phyloP scores from a whole-genome alignment of 1,139 yeast species.

The Pneumocystis wakefieldiae region DNA sequence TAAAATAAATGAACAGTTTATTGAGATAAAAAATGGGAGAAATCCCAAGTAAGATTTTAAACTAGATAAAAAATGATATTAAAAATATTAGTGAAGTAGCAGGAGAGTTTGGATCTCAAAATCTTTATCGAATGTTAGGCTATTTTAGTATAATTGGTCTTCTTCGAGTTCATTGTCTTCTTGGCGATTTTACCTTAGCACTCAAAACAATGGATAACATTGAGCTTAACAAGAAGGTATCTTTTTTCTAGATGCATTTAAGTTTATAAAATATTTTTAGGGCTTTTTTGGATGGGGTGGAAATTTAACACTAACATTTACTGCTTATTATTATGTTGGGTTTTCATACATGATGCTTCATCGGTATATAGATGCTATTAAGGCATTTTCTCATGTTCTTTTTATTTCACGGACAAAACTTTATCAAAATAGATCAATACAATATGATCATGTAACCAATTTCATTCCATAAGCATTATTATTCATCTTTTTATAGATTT shows the following conservation, averaged over 20 bases:
- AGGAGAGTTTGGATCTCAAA: slow-evolving; percentile 31
- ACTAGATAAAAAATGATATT: not conserved
- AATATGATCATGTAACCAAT: slow-evolving; percentile 29
- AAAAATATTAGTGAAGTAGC: slow-evolving; percentile 23
- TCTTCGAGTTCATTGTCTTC: slow-evolving; percentile 33
- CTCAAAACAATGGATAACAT: slow-evolving; percentile 34
- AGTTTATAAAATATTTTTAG: not conserved
- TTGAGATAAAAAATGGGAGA: slow-evolving; percentile 25
- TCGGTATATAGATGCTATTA: slow-evolving; percentile 36
- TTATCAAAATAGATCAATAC: slow-evolving; percentile 29
- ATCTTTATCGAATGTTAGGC: slow-evolving; percentile 34
- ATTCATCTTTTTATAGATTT: not conserved
- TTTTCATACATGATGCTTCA: slow-evolving; percentile 37
- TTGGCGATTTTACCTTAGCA: slow-evolving; percentile 36
- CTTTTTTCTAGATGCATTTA: slow-evolving; percentile 31
- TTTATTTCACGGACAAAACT: slow-evolving; percentile 34
- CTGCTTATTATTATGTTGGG: slow-evolving; percentile 30
- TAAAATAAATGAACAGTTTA: slow-evolving; percentile 30
- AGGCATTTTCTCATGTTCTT: slow-evolving; percentile 33
- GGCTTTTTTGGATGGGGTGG: not conserved
- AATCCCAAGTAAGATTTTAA: slow-evolving; percentile 16
- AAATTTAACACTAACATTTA: slow-evolving; percentile 1
- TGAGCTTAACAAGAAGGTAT: slow-evolving; percentile 33
- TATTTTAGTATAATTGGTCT: slow-evolving; percentile 36
- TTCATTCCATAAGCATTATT: not conserved